These are phyloP conservation scores for Aeminium ludgeri DNA, from an alignment of 495 filamentous ascomycete genomes.

Conservation along the genomic window DNA sequence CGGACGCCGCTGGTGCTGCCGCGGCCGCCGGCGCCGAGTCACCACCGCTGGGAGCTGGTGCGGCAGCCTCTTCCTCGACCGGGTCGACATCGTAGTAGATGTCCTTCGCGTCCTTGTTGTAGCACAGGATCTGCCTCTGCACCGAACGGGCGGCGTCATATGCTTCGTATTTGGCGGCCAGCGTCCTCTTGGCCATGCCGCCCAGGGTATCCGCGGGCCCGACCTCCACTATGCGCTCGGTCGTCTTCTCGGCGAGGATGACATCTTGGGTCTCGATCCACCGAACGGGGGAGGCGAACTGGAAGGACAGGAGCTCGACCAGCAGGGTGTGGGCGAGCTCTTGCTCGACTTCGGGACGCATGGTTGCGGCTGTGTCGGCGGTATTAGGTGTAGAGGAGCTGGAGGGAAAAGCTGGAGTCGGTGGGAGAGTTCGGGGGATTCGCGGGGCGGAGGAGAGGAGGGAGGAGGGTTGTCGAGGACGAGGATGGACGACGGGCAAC, in stretches of 20 bases:
- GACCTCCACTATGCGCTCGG: slow-evolving; percentile 94
- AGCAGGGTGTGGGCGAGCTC: slow-evolving; percentile 94
- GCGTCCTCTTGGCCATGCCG: slow-evolving; percentile 90
- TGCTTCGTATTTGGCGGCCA: slow-evolving; percentile 96
- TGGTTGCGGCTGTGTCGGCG: slow-evolving; percentile 29
- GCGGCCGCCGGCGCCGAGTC: slow-evolving; percentile 27
- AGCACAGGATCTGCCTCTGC: slow-evolving; percentile 94
- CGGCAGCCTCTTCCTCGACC: slow-evolving; percentile 69
- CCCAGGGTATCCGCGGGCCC: slow-evolving; percentile 96
- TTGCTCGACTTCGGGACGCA: slow-evolving; percentile 97
- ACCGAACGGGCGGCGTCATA: slow-evolving; percentile 93
- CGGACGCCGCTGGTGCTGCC: slow-evolving; percentile 34
- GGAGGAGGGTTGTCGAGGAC: neutral
- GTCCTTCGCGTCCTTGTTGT: slow-evolving; percentile 97
- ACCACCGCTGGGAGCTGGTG: slow-evolving; percentile 31
- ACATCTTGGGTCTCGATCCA: slow-evolving; percentile 99
- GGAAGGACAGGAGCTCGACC: slow-evolving; percentile 95
- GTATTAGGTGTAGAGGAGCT: neutral
- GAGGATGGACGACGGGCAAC: no score
- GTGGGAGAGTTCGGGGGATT: neutral
- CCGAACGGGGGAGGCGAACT: slow-evolving; percentile 95
- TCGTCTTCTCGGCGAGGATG: slow-evolving; percentile 83
- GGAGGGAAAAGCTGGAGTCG: neutral
- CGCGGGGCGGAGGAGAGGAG: neutral
- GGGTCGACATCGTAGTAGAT: slow-evolving; percentile 99